Base-by-base conservation (phyloP, 192 early-diverging fungal species). In the Coemansia sp. region DNA sequence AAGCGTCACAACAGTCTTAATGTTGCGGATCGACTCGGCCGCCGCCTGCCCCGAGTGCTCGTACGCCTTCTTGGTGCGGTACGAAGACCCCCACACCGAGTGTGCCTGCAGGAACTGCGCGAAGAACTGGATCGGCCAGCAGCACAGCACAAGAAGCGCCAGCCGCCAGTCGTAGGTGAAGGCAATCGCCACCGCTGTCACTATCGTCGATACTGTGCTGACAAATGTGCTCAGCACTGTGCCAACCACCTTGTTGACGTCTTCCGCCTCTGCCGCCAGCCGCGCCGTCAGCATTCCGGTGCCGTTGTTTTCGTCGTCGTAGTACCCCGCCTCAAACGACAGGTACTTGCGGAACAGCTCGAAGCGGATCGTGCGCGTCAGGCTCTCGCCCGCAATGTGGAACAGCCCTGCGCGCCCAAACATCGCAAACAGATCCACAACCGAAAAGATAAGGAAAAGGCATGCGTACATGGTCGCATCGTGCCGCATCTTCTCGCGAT, bases 1-100 rank as follows among this genome's bases (percentile, higher is more conserved):
- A 94, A 87, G 39, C 4, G 90, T 88, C 21, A 89, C 87, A 5
- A 96, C 92, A 0, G 95, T 99, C 43, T 90, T 85, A 71, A 99
- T 92, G 67, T 87, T 88, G 67, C 87, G 77, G 66, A 99, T 90
- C 36, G 89, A 85, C 72, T 99, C 97, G 60, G 90, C 90, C 2
- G 94, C 93, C 6, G 90, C 84, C 72, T 90, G 87, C 46, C 83
- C 85, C 5, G 90, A 85, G 9, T 75, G 64, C 63, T 88, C 88
- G 69, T 92, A 94, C 2, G 89, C 88, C 61, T 85, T 77, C 72
- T 87, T 86, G 53, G 83, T 83, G 64, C 84, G 81, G 57, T 57
- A 58, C 6, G 78, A 75, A 62, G 77, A 84, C 16, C 83, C 80
- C 34, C 76, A 60, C 18, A 80, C 66, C 4, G 87, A 67, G 8